Base-by-base conservation (phyloP, 805 yeast genomes). In the Blastobotrys chiropterorum region DNA sequence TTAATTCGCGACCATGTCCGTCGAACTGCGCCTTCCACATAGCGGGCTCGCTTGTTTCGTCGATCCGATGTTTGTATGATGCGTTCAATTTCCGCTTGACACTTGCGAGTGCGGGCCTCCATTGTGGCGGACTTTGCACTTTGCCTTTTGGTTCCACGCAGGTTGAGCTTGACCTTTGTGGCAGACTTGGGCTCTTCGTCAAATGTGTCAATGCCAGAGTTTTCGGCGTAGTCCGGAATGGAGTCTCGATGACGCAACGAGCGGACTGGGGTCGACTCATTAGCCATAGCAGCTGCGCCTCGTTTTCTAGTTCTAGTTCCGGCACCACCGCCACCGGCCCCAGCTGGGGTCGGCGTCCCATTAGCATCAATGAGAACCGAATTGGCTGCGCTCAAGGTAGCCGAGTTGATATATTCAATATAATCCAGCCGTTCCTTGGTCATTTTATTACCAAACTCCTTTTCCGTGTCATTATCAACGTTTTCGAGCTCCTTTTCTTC, bases 381-480 rank as follows among this genome's bases (percentile, higher is more conserved):
- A 22, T 21, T 49, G 13, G 48, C 34, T 16, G 44, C 19, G 17
- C 41, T 3, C 15, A 46, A 15, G 31, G 49, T 39, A 19, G 42
- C 38, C 8, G 44, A 46, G 49, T 30, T 48, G 41, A 16, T 50
- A 39, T 56, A 56, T 26, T 65, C 67, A 14, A 76, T 56, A 49
- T 72, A 73, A 30, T 60, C 61, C 4, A 59, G 56, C 15, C 79
- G 64, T 46, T 69, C 71, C 11, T 67, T 63, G 5, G 64, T 62
- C 72, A 76, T 69, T 7, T 62, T 60, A 31, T 67, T 66, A 13
- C 80, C 82, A 59, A 71, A 77, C 39, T 64, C 67, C 38, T 65
- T 60, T 54, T 78, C 82, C 21, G 63, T 66, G 6, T 63, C 68
- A 7, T 79, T 63, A 52, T 77, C 82, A 19, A 74, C 66, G 54